Evolutionary conservation across 192 early-diverging fungal genomes (phyloP).

Genomic region (Podila horticola): DNA sequence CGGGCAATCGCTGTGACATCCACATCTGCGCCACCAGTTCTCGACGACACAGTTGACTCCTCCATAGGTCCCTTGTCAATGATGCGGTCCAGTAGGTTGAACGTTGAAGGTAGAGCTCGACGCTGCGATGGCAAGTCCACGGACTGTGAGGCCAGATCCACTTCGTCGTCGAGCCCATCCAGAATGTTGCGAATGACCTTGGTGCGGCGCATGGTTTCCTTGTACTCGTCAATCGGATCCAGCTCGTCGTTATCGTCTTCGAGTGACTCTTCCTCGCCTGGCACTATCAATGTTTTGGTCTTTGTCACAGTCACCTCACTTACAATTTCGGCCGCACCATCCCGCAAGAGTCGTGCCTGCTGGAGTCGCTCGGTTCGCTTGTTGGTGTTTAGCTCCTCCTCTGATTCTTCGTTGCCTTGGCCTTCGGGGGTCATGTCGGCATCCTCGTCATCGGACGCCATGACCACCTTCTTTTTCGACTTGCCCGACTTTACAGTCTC

Average conservation of each 20-base stretch:
- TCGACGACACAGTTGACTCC: not conserved
- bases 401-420: conserved; percentile 14
- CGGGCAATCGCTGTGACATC: conserved; percentile 12
- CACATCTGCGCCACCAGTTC: not conserved
- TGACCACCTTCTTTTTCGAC: not conserved
- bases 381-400: conserved; percentile 26
- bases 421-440: conserved; percentile 10
- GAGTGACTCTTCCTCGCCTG: not conserved
- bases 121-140: not conserved
- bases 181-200: conserved; percentile 37
- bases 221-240: conserved; percentile 28
- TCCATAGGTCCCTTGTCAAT: conserved; percentile 4
- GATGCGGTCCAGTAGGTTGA: conserved; percentile 2
- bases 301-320: not conserved
- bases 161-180: conserved; percentile 18
- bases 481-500: not conserved
- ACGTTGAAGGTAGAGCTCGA: not conserved
- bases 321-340: not conserved
- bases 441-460: not conserved
- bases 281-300: not conserved
- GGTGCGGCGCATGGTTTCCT: conserved; percentile 20
- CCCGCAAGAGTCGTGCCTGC: not conserved
- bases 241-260: not conserved
- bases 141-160: not conserved
- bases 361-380: conserved; percentile 21